Percentiles rank a stretch among this genome's conserved stretches.
Conservation (phyloP, 2,329 filamentous ascomycete species). For the Xylariaceae sp. region DNA sequence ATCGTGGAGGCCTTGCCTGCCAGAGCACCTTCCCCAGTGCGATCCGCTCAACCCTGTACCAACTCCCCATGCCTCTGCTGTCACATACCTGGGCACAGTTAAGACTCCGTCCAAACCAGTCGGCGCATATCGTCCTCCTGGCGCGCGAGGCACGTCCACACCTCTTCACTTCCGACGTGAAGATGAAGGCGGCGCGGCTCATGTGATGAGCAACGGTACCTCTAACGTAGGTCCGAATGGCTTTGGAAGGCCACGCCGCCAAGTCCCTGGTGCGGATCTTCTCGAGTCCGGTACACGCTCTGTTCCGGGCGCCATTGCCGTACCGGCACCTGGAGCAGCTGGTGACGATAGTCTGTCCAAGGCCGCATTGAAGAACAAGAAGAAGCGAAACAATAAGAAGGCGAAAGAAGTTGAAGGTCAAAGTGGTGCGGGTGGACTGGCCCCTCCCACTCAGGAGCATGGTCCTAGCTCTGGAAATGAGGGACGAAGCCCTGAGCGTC, state of each 20-base stretch:
- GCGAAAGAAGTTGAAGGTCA: slow-evolving; percentile 77
- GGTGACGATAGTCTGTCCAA: slow-evolving; percentile 81
- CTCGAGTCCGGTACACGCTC: slow-evolving; percentile 60
- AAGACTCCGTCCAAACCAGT: slow-evolving; percentile 97
- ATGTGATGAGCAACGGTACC: slow-evolving; percentile 78
- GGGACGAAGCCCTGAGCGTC: slow-evolving; percentile 70
- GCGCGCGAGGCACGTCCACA: slow-evolving; percentile 85
- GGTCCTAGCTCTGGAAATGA: slow-evolving; percentile 55
- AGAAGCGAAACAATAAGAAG: slow-evolving; percentile 94
- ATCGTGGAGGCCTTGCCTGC: slow-evolving; percentile 79
- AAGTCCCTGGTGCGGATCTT: slow-evolving; percentile 85
- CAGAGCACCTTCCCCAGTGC: slow-evolving; percentile 62
- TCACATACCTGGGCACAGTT: slow-evolving; percentile 79
- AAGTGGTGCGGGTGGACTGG: slow-evolving; percentile 50
- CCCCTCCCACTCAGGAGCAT: slow-evolving; percentile 51
- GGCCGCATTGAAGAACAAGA: slow-evolving; percentile 93
- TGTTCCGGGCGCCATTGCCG: slow-evolving; percentile 71
- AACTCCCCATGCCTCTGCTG: slow-evolving; percentile 79
- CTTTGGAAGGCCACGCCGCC: slow-evolving; percentile 77
- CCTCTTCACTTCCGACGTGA: slow-evolving; percentile 97
- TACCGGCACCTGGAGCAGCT: slow-evolving; percentile 63
- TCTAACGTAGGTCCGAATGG: slow-evolving; percentile 75
- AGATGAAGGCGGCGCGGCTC: slow-evolving; percentile 92
- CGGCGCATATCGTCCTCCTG: slow-evolving; percentile 95
- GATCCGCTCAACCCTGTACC: slow-evolving; percentile 79